Evolutionary conservation across 768 basidiomycete species (phyloP), one percentile per base, ranked within the genome.

Genomic region (Crucibulum laeve): DNA sequence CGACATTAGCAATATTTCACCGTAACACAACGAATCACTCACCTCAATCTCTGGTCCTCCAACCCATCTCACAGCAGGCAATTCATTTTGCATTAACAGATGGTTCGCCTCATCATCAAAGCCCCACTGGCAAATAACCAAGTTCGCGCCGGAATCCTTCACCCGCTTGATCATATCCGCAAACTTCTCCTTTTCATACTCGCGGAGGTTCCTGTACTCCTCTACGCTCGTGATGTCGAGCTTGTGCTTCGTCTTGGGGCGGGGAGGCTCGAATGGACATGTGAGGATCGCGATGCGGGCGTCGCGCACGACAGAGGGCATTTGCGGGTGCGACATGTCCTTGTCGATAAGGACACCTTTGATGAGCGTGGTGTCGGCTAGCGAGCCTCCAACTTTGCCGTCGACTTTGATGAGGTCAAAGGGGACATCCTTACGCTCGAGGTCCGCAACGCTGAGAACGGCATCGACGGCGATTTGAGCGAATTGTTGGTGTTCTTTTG

Each of bases 81-180:
- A 74, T 11, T 94, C 91, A 55, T 97, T 98, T 71, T 96, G 93
- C 91, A 98, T 92, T 51, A 99, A 66, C 55, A 98, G 53, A 61
- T 98, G 96, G 60, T 99, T 99, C 34, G 96, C 96, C 68, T 99
- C 96, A 58, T 99, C 96, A 60, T 99, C 96, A 59, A 99, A 99
- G 47, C 96, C 96, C 96, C 96, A 99, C 61, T 99, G 96, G 66
- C 96, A 99, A 55, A 99, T 97, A 52, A 99, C 96, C 47, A 99
- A 68, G 65, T 99, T 99, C 11, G 96, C 95, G 26, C 96, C 96
- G 13, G 94, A 88, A 55, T 95, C 86, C 64, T 97, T 95, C 45
- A 98, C 94, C 62, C 81, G 72, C 65, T 87, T 86, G 65, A 99
- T 97, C 96, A 99, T 99, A 59, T 92, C 87, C 50, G 79, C 74